Base-by-base conservation (phyloP, 2,329 filamentous ascomycete genomes). In the Volutella citrinella region DNA sequence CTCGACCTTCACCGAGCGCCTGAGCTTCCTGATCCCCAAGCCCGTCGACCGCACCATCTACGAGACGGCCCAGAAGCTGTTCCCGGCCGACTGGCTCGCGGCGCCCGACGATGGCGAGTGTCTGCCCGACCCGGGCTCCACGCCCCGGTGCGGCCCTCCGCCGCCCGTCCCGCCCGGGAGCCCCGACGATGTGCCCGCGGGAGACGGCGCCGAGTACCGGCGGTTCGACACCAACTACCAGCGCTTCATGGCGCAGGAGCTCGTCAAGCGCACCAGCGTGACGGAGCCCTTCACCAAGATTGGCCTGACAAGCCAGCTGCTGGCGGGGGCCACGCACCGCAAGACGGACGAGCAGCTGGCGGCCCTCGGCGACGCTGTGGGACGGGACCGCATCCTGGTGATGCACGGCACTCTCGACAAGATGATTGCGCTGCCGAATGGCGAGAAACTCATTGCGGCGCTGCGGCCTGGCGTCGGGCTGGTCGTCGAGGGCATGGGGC, bases 311-410 rank as follows among this genome's bases (percentile, higher is more conserved):
- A 68, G 86, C 48, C 89, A 95, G 65, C 74, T 87, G 4, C 68
- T 87, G 31, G 89, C 88, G 1, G 86, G 83, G 0, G 84, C 80
- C 1, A 87, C 86, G 76, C 89, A 95, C 60, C 66, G 78, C 60
- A 95, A 95, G 69, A 78, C 72, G 1, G 78, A 87, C 48, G 63
- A 61, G 21, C 51, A 55, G 32, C 43, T 55, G 14, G 40, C 27
- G 10, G 64, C 72, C 43, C 66, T 94, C 30, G 84, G 72, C 0
- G 79, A 88, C 46, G 63, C 59, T 18, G 74, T 95, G 2, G 87
- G 87, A 0, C 71, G 85, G 33, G 76, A 83, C 45, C 68, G 87
- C 19, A 90, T 95, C 45, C 60, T 87, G 49, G 76, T 95, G 6
- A 60, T 91, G 46, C 88, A 95, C 60, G 89, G 89, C 7, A 81